Conservation (phyloP, 2,329 filamentous ascomycete species). For the Penicillium frequentans region DNA sequence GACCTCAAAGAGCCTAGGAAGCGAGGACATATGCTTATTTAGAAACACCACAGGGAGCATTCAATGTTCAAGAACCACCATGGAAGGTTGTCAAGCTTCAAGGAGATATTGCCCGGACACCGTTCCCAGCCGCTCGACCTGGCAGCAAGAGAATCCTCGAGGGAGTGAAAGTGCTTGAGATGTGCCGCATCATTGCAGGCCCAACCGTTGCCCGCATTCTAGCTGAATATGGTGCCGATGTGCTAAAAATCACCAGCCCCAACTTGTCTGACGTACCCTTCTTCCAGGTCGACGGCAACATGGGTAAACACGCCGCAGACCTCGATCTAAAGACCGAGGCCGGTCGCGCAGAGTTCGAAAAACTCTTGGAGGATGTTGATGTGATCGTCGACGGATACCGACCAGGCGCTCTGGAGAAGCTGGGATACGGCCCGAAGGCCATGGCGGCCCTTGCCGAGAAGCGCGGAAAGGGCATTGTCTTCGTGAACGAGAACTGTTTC, state of each 20-base stretch:
- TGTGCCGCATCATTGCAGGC: slow-evolving; percentile 74
- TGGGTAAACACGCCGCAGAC: slow-evolving; percentile 67
- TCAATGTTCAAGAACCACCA: slow-evolving; percentile 36
- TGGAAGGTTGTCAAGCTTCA: slow-evolving; percentile 36
- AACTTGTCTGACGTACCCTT: slow-evolving; percentile 69
- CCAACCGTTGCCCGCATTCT: slow-evolving; percentile 70
- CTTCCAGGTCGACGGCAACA: slow-evolving; percentile 72
- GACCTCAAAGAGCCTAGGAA: not conserved
- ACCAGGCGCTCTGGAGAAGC: slow-evolving; percentile 62
- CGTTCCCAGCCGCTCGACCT: slow-evolving; percentile 31
- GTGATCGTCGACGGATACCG: slow-evolving; percentile 71
- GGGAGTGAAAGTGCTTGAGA: slow-evolving; percentile 71
- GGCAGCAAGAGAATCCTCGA: slow-evolving; percentile 42
- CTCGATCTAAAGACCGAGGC: slow-evolving; percentile 60
- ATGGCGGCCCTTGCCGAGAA: slow-evolving; percentile 55
- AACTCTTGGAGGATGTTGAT: slow-evolving; percentile 62
- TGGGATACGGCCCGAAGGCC: slow-evolving; percentile 62
- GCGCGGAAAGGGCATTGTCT: slow-evolving; percentile 64
- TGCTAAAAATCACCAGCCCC: slow-evolving; percentile 70
- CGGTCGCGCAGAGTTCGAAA: slow-evolving; percentile 59
- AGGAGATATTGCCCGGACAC: slow-evolving; percentile 29
- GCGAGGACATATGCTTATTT: not conserved
- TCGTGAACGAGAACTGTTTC: slow-evolving; percentile 74
- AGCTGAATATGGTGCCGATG: slow-evolving; percentile 73
- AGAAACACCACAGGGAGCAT: slow-evolving; percentile 23